These are phyloP conservation scores for Neonectria faginata DNA, from an alignment of 2,329 filamentous ascomycete species.

Conservation along the genomic window DNA sequence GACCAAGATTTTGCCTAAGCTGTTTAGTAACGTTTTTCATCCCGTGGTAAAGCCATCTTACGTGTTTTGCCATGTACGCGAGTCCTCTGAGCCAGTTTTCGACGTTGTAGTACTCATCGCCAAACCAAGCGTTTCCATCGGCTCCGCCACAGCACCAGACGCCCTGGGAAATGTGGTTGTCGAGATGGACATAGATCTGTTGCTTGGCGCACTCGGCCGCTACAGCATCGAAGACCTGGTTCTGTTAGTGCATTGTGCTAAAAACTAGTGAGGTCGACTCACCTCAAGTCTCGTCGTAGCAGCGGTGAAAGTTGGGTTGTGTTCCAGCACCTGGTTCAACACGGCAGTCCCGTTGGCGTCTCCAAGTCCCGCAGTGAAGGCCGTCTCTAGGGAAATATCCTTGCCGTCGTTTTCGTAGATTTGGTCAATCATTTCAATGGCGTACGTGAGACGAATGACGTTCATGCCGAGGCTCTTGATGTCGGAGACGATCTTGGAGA, in stretches of 20 bases:
- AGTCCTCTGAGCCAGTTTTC: constrained; percentile 71
- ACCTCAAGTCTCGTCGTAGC: constrained; percentile 66
- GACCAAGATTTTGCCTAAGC: constrained; percentile 59
- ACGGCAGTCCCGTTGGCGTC: constrained; percentile 64
- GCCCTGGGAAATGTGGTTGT: constrained; percentile 71
- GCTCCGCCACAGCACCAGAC: constrained; percentile 67
- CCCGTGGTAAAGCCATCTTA: constrained; percentile 43
- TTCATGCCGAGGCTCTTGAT: constrained; percentile 73
- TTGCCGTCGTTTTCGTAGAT: constrained; percentile 61
- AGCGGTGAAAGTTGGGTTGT: constrained; percentile 68
- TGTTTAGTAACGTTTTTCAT: neutral
- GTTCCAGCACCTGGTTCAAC: constrained; percentile 62
- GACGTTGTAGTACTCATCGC: constrained; percentile 68
- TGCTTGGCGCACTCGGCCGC: constrained; percentile 67
- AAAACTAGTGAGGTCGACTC: constrained; percentile 17
- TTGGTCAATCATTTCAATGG: constrained; percentile 73
- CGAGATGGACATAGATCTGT: constrained; percentile 68
- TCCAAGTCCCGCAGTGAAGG: constrained; percentile 61
- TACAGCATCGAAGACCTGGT: constrained; percentile 66
- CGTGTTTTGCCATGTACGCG: constrained; percentile 69
- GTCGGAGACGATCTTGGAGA: constrained; percentile 64
- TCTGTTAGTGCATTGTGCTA: neutral
- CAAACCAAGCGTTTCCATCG: constrained; percentile 72
- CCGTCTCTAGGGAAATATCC: constrained; percentile 59
- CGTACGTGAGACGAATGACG: constrained; percentile 71